phyloP scores from a whole-genome alignment of 305 asterid genomes.

The Solanum hybrid region DNA sequence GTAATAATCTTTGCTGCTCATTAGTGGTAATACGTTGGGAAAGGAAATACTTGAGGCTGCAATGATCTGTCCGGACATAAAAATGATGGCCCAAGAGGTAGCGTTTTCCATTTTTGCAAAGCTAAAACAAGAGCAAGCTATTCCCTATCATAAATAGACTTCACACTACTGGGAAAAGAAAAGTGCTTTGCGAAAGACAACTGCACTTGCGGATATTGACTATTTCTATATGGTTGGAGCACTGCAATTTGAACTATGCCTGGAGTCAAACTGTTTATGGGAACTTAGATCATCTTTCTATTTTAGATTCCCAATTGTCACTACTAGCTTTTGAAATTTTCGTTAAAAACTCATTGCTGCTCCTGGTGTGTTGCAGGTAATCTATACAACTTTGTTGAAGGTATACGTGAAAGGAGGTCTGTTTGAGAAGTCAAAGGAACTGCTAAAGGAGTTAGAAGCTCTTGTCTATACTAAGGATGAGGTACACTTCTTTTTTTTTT shows the following conservation, averaged over 20 bases:
- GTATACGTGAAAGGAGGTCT: constrained; percentile 72
- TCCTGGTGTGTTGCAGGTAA: constrained; percentile 44
- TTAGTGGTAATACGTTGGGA: neutral
- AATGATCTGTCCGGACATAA: neutral
- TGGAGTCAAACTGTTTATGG: neutral
- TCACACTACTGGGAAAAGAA: neutral
- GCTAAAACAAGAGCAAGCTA: neutral
- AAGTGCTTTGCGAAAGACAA: neutral
- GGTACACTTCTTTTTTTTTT: constrained; percentile 31
- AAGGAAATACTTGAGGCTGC: neutral
- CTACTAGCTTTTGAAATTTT: neutral
- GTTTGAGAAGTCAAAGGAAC: constrained; percentile 76
- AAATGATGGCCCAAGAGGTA: neutral
- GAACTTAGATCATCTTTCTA: neutral
- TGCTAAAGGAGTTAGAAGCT: constrained; percentile 60
- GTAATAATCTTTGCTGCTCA: neutral
- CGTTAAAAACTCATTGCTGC: neutral
- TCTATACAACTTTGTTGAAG: constrained; percentile 70
- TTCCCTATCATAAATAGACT: neutral
- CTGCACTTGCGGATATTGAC: neutral
- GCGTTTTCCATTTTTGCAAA: neutral
- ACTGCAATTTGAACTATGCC: neutral
- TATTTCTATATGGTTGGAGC: neutral
- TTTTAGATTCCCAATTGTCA: neutral
- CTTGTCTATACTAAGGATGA: constrained; percentile 78